Evolutionary conservation across 2,329 filamentous ascomycete species (phyloP), one percentile per base, ranked within the genome.

Genomic region (Dothideomycetes sp.): DNA sequence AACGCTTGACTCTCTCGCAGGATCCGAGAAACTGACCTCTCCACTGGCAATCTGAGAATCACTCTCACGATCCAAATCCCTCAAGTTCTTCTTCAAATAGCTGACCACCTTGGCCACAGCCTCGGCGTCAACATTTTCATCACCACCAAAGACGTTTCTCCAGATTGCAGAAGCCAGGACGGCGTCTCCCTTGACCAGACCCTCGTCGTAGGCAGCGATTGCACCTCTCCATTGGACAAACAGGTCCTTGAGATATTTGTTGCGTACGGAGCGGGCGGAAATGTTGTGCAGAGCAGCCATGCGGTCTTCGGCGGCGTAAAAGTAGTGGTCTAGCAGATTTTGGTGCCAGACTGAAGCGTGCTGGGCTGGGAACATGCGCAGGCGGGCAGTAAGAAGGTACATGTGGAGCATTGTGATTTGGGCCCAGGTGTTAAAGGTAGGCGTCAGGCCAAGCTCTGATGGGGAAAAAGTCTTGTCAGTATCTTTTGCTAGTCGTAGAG

Each of bases 371-470:
- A 95, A 76, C 61, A 80, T 80, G 49, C 91, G 83, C 52, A 95
- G 69, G 43, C 88, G 82, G 33, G 84, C 82, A 41, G 84, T 83
- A 45, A 96, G 64, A 44, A 95, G 74, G 69, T 94, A 96, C 74
- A 98, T 83, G 69, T 98, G 89, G 44, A 98, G 74, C 72, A 94
- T 94, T 24, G 88, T 91, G 31, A 96, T 81, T 63, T 96, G 88
- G 15, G 87, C 84, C 91, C 91, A 98, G 43, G 84, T 89, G 58
- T 81, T 88, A 63, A 98, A 98, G 0, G 87, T 96, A 1, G 87
- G 84, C 22, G 75, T 71, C 13, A 98, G 76, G 18, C 76, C 76
- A 48, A 94, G 76, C 37, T 80, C 85, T 94, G 53, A 31, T n/a
- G 10, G 7, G n/a, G n/a, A n/a, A n/a, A n/a, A n/a, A n/a, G n/a